Evolutionary conservation across 2,329 filamentous ascomycete genomes (phyloP), one percentile per base, ranked within the genome.

Genomic region (Calonectria honghensis): DNA sequence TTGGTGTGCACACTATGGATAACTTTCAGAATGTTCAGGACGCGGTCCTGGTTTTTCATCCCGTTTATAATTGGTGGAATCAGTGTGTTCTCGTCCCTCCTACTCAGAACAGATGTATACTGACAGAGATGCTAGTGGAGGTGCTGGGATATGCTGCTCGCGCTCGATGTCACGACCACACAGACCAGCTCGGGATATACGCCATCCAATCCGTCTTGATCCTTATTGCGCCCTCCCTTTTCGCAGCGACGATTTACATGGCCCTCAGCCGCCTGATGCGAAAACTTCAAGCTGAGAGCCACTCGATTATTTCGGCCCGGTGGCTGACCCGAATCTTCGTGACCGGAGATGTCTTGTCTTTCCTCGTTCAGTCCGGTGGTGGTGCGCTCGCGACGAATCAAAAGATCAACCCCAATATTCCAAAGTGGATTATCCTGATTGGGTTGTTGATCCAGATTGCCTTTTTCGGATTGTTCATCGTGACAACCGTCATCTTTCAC

Each of bases 231-330:
- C 61, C 61, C 4, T 29, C 61, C 2, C 61, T 65, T 65, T 65
- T 65, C 39, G 61, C 61, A 13, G 61, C 61, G 27, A 45, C 61
- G 13, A 65, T 65, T 32, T 65, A 65, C 35, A 65, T 65, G 61
- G 39, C 61, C 18, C 61, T 65, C 16, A 65, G 61, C 29, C 39
- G 61, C 11, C 27, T 65, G 10, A 65, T 65, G 61, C 61, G 61
- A 24, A 65, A 65, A 13, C 39, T 65, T 4, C 37, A 65, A 14
- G 61, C 61, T 0, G 61, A 65, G 29, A 48, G 41, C 16, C 39
- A 65, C 4, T 65, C 61, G 6, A 65, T 65, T 24, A 48, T 65
- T n/a, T 65, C 61, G 7, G 61, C 61, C 13, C 37, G 61, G 24
- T 65, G 61, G 61, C 24, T 65, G 39, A 65, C 61, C 1, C 39